These are phyloP conservation scores for Elongisporangium undulatum DNA, from an alignment of 352 stramenopile species.

Conservation along the genomic window DNA sequence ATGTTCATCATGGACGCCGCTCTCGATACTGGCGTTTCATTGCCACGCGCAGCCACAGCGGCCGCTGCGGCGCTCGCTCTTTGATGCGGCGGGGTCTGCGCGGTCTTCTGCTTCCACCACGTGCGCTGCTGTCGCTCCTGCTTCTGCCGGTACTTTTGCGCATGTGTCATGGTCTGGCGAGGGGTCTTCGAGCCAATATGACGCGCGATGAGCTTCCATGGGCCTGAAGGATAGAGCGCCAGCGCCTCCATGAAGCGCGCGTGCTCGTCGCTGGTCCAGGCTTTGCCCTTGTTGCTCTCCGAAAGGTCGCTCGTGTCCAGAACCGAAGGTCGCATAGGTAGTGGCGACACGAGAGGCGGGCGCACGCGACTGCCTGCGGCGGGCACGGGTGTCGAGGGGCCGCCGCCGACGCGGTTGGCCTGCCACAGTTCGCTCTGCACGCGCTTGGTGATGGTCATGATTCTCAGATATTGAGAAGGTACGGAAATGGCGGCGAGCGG, in stretches of 20 bases:
- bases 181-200: slow-evolving; percentile 23
- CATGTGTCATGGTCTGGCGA: slow-evolving; percentile 33
- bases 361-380: not conserved
- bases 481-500: not conserved
- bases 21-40: not conserved
- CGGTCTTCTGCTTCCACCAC: not conserved
- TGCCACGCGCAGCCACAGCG: not conserved
- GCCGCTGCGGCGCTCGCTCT: not conserved
- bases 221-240: slow-evolving; percentile 26
- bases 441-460: not conserved
- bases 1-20: not conserved
- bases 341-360: not conserved
- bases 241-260: slow-evolving; percentile 42
- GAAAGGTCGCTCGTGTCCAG: not conserved
- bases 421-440: not conserved
- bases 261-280: slow-evolving; percentile 26
- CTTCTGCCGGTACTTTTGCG: slow-evolving; percentile 22
- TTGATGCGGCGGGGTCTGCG: not conserved
- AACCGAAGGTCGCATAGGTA: not conserved
- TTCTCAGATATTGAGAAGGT: not conserved
- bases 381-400: not conserved
- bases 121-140: not conserved
- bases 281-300: not conserved
- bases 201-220: slow-evolving; percentile 30
- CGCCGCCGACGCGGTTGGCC: not conserved